phyloP scores from a whole-genome alignment of 2,329 filamentous ascomycete species.

The Anthostomella pinea region DNA sequence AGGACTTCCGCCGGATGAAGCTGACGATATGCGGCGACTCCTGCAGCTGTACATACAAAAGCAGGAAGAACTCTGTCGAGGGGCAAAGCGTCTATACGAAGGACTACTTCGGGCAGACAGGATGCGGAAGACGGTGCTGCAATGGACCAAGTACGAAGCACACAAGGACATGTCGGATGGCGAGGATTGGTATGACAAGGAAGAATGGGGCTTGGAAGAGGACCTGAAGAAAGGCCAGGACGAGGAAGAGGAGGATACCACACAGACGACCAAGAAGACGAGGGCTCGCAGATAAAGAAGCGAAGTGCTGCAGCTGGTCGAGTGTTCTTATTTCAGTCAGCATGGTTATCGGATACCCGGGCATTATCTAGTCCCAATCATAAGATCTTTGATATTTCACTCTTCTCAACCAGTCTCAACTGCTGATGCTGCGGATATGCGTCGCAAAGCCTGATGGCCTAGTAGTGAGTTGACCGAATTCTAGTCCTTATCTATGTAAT shows the following conservation, averaged over 20 bases:
- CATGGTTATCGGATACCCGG: constrained; percentile 18
- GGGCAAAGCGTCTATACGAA: constrained; percentile 63
- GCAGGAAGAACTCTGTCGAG: constrained; percentile 78
- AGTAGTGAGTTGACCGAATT: too few species aligned
- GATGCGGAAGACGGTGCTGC: constrained; percentile 66
- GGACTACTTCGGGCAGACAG: constrained; percentile 72
- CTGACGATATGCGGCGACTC: constrained; percentile 72
- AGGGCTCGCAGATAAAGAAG: constrained; percentile 46
- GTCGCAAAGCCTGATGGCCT: too few species aligned
- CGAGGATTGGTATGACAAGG: constrained; percentile 85
- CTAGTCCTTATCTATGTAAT: too few species aligned
- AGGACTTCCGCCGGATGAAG: constrained; percentile 69
- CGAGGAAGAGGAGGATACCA: constrained; percentile 73
- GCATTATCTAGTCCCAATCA: constrained; percentile 3
- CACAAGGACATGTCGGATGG: constrained; percentile 83
- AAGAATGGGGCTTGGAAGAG: constrained; percentile 73
- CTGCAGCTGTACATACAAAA: constrained; percentile 79
- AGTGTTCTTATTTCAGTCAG: constrained; percentile 3
- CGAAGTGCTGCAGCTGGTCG: background rate
- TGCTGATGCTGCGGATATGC: too few species aligned
- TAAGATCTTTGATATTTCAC: constrained; percentile 2
- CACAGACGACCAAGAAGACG: constrained; percentile 59
- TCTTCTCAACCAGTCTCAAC: too few species aligned
- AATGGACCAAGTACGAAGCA: constrained; percentile 75
- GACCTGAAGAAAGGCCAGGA: constrained; percentile 79